Conservation (phyloP, 164 flowering plant species). For the Tetracentron sinense region DNA sequence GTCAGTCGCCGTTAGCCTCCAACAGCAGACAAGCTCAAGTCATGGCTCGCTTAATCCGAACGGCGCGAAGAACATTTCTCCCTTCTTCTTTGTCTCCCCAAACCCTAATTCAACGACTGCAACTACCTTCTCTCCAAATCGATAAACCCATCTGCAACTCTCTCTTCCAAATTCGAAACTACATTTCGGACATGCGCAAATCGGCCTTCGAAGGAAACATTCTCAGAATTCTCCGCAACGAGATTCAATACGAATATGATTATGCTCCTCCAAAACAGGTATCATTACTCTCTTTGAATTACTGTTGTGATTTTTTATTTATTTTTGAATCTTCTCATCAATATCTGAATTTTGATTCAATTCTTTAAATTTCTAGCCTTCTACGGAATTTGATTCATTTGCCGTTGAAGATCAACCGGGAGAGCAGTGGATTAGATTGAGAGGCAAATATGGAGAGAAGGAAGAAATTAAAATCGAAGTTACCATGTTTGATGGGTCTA, state of each 20-base stretch:
- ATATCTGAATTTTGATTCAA: not conserved
- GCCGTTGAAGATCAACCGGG: conserved; percentile 52
- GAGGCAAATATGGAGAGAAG: conserved; percentile 39
- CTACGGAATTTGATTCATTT: conserved; percentile 38
- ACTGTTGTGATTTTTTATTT: not conserved
- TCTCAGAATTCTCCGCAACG: conserved; percentile 47
- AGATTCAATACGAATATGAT: conserved; percentile 51
- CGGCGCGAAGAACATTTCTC: conserved; percentile 14
- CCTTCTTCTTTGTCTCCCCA: conserved; percentile 14
- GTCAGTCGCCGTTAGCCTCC: no score
- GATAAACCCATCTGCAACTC: conserved; percentile 7
- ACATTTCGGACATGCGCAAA: conserved; percentile 30
- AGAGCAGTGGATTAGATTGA: conserved; percentile 54
- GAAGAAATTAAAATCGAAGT: conserved; percentile 70
- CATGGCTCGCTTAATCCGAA: conserved; percentile 34
- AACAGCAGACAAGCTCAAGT: no score
- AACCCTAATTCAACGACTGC: conserved; percentile 16
- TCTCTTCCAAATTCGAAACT: conserved; percentile 24
- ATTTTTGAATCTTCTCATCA: no score
- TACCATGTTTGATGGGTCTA: conserved; percentile 70
- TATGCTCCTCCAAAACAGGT: conserved; percentile 62
- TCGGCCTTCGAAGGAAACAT: conserved; percentile 55
- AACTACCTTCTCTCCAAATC: not conserved
- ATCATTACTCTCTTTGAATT: not conserved
- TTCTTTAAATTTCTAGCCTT: conserved; percentile 32